Base-by-base conservation (phyloP, 2,329 filamentous ascomycete genomes). In the Phialemonium atrogriseum region DNA sequence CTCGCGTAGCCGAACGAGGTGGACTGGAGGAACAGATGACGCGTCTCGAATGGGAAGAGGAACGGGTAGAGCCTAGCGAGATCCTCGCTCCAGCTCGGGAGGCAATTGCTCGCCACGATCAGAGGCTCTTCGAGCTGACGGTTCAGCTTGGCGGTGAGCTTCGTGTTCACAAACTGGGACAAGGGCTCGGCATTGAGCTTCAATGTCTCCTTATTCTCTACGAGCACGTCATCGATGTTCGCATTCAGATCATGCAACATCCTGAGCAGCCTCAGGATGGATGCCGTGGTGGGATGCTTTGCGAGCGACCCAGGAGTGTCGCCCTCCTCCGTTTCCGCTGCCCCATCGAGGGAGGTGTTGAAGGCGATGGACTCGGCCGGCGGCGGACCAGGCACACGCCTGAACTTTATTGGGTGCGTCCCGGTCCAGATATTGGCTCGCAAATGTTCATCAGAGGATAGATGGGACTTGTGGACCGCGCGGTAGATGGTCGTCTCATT, bases 1-100 rank as follows among this genome's bases (percentile, higher is more conserved):
- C 91, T 77, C 24, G 89, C 89, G 62, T 98, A 98, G 14, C 91
- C 91, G 52, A 98, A 98, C 0, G 91, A 95, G 0, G 93, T 98
- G 3, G 89, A 98, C 58, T 96, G 91, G 20, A 98, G 64, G 69
- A 98, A 98, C 22, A 98, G 66, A 57, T 98, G 89, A 10, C 91
- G 79, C 1, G 91, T 96, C 64, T 98, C 91, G 49, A 98, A 98
- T 3, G 91, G 91, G 55, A 98, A 98, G 10, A 98, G 64, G 69
- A 98, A 98, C 1, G 91, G 89, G 52, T 95, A 98, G 2, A 93
- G 68, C 20, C 91, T 80, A 8, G 91, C 87, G 31, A 98, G 63
- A 51, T 98, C 91, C 58, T 96, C 89, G 39, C 86, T 93, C 91
- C 91, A 98, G 50, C 75, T 86, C 4, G 91, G 91, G 22, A 98